A percentile compares a stretch with the other conserved stretches of the same genome.
Evolutionary conservation across 805 yeast species (phyloP).

Genomic region (Candida suzukii): DNA sequence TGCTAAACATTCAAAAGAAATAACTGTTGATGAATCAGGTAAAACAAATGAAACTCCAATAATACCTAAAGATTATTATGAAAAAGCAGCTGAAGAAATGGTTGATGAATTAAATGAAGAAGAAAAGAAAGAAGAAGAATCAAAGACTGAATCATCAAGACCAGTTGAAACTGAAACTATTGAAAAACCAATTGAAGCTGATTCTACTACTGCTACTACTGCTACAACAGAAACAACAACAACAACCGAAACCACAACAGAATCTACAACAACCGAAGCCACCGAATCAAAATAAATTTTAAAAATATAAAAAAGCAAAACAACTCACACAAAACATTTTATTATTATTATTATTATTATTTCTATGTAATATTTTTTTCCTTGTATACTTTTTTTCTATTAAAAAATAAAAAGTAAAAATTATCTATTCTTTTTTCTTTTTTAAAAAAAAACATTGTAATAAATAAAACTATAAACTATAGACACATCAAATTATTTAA

Average conservation of each 20-base stretch:
- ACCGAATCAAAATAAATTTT: neutral
- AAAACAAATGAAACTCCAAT: neutral
- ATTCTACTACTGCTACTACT: neutral
- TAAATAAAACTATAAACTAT: too few species aligned
- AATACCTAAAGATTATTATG: conserved; percentile 10
- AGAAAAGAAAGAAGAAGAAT: conserved; percentile 12
- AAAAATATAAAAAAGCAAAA: neutral
- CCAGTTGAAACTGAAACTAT: neutral
- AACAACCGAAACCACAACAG: neutral
- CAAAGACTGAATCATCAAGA: neutral
- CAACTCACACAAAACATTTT: neutral
- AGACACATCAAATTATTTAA: neutral
- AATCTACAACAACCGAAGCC: neutral
- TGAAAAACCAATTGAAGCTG: neutral
- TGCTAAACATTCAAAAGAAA: conserved; percentile 21
- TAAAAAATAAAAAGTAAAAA: too few species aligned
- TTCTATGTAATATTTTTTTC: too few species aligned
- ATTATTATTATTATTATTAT: too few species aligned
- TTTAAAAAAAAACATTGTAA: too few species aligned
- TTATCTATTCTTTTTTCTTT: too few species aligned
- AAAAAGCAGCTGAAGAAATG: conserved; percentile 22
- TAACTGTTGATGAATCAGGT: conserved; percentile 11
- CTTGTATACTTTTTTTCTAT: too few species aligned
- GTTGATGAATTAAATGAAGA: conserved; percentile 18
- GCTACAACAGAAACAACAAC: neutral